Evolutionary conservation across 129 eudicot genomes (phyloP), one percentile per base, ranked within the genome.

Genomic region (Tagetes erecta): DNA sequence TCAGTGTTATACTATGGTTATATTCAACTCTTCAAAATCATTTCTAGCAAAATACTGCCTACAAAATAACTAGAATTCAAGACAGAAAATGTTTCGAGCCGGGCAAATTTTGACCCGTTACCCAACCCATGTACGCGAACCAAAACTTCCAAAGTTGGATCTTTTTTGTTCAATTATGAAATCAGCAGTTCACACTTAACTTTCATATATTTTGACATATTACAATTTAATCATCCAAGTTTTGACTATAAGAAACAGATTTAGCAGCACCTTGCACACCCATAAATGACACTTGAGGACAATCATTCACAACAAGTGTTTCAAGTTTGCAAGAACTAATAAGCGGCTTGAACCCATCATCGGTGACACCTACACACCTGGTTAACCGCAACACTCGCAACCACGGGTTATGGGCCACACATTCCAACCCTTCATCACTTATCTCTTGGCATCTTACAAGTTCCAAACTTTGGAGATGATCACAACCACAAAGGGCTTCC

Each of bases 401-500:
- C 34, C 33, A 42, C 0, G 89, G 76, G 73, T 75, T 74, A 13
- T 65, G 73, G 8, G 65, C 84, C 7, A 82, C 82, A 41, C 83
- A 60, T 74, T 80, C 83, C 20, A 87, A 35, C 44, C 96, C 97
- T 10, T 85, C 96, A 39, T 89, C 96, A 11, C 86, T 85, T 46
- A 92, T 67, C 68, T 87, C 91, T 71, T 92, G 96, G 80, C 97
- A 92, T 72, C 83, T 80, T 10, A 78, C 90, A 64, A 89, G 87
- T 78, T 89, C 97, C 31, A 92, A 63, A 11, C 40, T 75, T 71
- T 89, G 75, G 51, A 92, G 87, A 81, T 80, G 49, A 44, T 64
- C 64, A 11, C 82, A 86, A 8, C 71, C 81, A 78, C 92, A 76
- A 68, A 92, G 92, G 55, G 89, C 87, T 57, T 83, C 87, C 97